A percentile compares a stretch with the other conserved stretches of the same genome.
These are phyloP conservation scores for Fusarium agapanthi DNA, from an alignment of 2,329 filamentous ascomycete genomes.

Conservation along the genomic window DNA sequence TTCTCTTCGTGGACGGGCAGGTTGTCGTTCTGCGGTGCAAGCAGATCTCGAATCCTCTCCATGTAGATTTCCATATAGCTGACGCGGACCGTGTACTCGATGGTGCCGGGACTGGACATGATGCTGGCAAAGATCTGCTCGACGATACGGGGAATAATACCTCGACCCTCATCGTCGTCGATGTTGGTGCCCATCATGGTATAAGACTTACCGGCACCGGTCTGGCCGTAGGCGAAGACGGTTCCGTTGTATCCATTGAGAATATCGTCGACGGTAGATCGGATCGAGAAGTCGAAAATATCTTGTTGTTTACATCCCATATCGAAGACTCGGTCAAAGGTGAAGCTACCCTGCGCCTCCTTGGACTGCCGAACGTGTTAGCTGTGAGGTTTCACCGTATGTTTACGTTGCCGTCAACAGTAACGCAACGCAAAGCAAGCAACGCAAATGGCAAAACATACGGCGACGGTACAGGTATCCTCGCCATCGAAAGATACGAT, in stretches of 20 bases:
- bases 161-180: conserved; percentile 85
- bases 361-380: conserved; percentile 68
- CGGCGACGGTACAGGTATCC: conserved; percentile 87
- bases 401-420: not conserved
- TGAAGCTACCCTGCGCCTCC: conserved; percentile 87
- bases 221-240: conserved; percentile 98
- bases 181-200: conserved; percentile 89
- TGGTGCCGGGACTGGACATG: conserved; percentile 87
- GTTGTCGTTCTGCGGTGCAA: conserved; percentile 94
- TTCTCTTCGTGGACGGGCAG: conserved; percentile 98
- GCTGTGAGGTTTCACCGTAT: conserved; percentile 15
- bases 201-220: conserved; percentile 97
- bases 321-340: conserved; percentile 97
- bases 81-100: conserved; percentile 98
- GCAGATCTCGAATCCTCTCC: conserved; percentile 94
- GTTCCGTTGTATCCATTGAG: conserved; percentile 99
- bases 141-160: conserved; percentile 96
- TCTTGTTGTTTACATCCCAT: conserved; percentile 91
- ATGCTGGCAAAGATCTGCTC: conserved; percentile 98
- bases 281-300: conserved; percentile 98
- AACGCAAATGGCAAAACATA: conserved; percentile 56
- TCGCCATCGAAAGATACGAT: conserved; percentile 89
- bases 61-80: conserved; percentile 99
- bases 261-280: conserved; percentile 95
- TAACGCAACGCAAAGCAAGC: not conserved